Conservation (phyloP, 2,329 filamentous ascomycete species). For the Beauveria pseudobassiana region DNA sequence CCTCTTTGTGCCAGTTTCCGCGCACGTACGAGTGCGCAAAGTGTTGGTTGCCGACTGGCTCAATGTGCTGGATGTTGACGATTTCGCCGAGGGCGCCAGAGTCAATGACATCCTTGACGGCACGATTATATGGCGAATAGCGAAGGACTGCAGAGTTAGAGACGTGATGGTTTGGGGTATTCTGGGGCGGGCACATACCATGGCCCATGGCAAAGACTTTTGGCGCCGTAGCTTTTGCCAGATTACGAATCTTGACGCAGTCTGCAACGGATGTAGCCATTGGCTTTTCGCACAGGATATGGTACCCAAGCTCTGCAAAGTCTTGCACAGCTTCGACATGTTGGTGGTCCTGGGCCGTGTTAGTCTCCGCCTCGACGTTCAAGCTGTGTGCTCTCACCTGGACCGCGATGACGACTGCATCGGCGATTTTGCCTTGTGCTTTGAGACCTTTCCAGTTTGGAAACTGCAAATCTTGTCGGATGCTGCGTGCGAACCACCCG, state of each 20-base stretch:
- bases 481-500: background rate
- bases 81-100: slow-evolving; percentile 15
- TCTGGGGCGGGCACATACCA: background rate
- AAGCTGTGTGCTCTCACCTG: background rate
- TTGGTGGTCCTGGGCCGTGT: slow-evolving; percentile 12
- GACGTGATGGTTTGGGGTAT: background rate
- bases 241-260: slow-evolving; percentile 13
- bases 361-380: background rate
- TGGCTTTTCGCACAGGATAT: slow-evolving; percentile 15
- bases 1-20: slow-evolving; percentile 14
- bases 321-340: slow-evolving; percentile 25
- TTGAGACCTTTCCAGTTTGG: slow-evolving; percentile 11
- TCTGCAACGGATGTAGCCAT: slow-evolving; percentile 14
- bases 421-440: slow-evolving; percentile 13
- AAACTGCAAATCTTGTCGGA: slow-evolving; percentile 10
- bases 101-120: slow-evolving; percentile 14
- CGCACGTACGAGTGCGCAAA: slow-evolving; percentile 16
- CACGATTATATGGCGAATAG: slow-evolving; percentile 14
- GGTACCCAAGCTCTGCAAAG: slow-evolving; percentile 21
- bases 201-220: slow-evolving; percentile 15
- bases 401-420: slow-evolving; percentile 13
- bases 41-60: slow-evolving; percentile 15
- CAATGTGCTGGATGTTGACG: slow-evolving; percentile 16
- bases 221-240: background rate
- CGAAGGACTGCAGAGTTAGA: slow-evolving; percentile 5